Evolutionary conservation across 441 rosid genomes (phyloP), one percentile per base, ranked within the genome.

Genomic region (Sinapis alba): DNA sequence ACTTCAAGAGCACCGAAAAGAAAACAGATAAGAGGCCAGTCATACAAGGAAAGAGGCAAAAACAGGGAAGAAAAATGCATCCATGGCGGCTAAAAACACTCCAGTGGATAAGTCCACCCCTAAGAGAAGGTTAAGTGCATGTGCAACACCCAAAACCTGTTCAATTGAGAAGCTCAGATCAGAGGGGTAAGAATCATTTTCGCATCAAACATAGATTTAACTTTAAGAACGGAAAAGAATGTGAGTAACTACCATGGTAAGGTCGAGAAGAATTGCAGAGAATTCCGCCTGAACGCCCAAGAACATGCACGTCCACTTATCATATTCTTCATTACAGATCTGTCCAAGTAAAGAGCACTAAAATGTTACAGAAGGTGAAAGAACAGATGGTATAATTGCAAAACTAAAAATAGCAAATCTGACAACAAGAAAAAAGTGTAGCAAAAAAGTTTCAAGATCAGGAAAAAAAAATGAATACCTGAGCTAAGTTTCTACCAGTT

Each of bases 111-210:
- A 82, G 75, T 92, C 98, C 84, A 89, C 76, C 76, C 98, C 97
- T 9, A 89, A 65, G 65, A 93, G 87, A 85, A 93, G 89, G 88
- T 92, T 93, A 82, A 96, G 90, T 15, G 89, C 96, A 80, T 96
- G 96, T 2, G 94, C 98, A 73, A 92, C 85, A 47, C 99, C 99
- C 73, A 96, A 81, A 84, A 96, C 85, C 99, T 96, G 79, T 83
- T 62, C 60, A 64, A 80, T 75, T 60, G 36, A 45, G 69, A 68
- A 59, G 76, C 72, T 77, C 68, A 60, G 27, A 61, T 57, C 77
- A 81, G 60, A 74, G 74, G 66, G 69, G 59, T 47, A 8, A 45
- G 27, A 73, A 41, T 50, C 32, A 41, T 63, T 36, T 62, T 56
- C 28, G 7, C 20, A 47, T 20, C 27, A 79, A 47, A 53, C 6